A percentile compares a stretch with the other conserved stretches of the same genome.
These are phyloP conservation scores for Sisymbrium altissimum DNA, from an alignment of 345 rosid genomes.

Conservation along the genomic window DNA sequence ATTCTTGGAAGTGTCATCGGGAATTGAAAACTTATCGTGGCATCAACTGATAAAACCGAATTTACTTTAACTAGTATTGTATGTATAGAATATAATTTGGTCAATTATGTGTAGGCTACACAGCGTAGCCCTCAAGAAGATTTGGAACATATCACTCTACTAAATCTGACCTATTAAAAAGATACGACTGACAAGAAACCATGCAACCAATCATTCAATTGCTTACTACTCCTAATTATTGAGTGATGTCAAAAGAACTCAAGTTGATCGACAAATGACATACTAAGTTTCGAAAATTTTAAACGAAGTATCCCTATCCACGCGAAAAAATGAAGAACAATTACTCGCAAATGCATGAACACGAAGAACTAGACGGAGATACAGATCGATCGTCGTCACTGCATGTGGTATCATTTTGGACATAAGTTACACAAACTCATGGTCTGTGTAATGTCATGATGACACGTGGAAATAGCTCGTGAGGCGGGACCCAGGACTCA, in stretches of 20 bases:
- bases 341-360: neutral
- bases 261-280: neutral
- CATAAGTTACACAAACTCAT: neutral
- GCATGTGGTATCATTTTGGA: constrained; percentile 23
- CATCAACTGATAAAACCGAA: neutral
- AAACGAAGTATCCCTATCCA: neutral
- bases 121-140: neutral
- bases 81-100: neutral
- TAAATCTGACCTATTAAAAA: neutral
- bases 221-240: neutral
- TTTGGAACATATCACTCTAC: neutral
- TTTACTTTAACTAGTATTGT: neutral
- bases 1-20: neutral
- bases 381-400: neutral
- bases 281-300: neutral
- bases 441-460: neutral
- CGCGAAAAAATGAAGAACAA: neutral
- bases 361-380: neutral
- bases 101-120: neutral
- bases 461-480: constrained; percentile 49
- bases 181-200: neutral
- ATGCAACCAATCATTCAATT: neutral
- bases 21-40: neutral
- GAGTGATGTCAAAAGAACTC: neutral
- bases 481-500: constrained; percentile 38